Percentiles rank a stretch among this genome's conserved stretches.
These are phyloP conservation scores for Ganoderma lingzhi DNA, from an alignment of 1,284 basidiomycete genomes.

Conservation along the genomic window DNA sequence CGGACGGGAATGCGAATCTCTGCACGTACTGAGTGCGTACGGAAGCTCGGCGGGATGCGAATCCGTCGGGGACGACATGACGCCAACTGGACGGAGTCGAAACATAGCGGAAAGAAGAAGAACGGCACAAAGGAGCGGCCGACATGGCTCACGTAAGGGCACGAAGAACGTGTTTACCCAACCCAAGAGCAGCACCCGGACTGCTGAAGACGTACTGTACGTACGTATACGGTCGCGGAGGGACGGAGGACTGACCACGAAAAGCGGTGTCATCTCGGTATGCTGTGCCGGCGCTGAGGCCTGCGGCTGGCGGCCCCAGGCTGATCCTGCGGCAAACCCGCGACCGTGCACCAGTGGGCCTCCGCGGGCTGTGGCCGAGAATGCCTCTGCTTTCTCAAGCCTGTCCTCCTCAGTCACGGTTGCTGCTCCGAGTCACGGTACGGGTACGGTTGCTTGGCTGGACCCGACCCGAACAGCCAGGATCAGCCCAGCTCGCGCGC, in stretches of 20 bases:
- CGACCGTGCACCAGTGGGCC: too few species aligned
- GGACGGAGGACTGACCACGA: neutral
- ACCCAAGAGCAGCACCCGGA: neutral
- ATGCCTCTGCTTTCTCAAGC: neutral
- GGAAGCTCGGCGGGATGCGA: neutral
- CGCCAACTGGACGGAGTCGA: neutral
- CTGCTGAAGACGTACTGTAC: neutral
- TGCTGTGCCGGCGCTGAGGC: constrained; percentile 1
- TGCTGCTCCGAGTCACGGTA: neutral
- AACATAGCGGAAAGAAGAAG: neutral
- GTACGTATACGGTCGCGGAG: neutral
- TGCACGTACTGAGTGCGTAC: too few species aligned
- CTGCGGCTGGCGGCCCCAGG: too few species aligned
- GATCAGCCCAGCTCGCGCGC: neutral
- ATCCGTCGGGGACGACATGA: neutral
- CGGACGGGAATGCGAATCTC: neutral
- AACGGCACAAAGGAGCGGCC: neutral
- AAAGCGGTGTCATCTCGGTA: neutral
- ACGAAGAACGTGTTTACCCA: neutral
- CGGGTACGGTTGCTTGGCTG: neutral
- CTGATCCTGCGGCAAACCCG: neutral
- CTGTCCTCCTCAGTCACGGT: neutral
- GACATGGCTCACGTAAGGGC: neutral
- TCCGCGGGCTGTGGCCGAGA: neutral
- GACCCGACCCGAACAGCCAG: neutral